Base-by-base conservation (phyloP, 2,329 filamentous ascomycete genomes). In the Aspergillus puulaauensis region DNA sequence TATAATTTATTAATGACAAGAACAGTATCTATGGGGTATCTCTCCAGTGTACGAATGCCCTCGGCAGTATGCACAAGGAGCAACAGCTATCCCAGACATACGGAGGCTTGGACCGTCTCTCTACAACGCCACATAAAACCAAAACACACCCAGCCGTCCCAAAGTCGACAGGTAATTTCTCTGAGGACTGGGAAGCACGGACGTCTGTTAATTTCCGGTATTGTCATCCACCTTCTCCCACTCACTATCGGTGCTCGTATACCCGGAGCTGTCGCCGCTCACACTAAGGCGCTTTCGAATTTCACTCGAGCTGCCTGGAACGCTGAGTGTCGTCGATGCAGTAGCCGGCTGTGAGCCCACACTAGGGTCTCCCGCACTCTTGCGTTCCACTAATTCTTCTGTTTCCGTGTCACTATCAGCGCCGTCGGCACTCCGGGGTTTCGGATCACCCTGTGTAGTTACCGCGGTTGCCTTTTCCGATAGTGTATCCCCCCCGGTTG, bases 181-280 rank as follows among this genome's bases (percentile, higher is more conserved):
- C 33, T 7, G 14, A 6, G 9, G 9, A 35, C 6, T 24, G 5
- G 23, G 7, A 24, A 24, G 7, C 23, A 35, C 3, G 33, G 33
- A 7, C 33, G 33, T n/a, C 41, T 43, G 47, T 45, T 48, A 52
- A 40, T 40, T 45, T 24, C 43, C 52, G 51, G 57, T 59, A 39
- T 39, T 65, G 24, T 68, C 67, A 21, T 90, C 91, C 4, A 98
- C 89, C 80, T 95, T 96, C 80, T 97, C 93, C 93, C 93, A 98
- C 77, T 98, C 93, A 70, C 93, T 93, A 77, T 98, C 93, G 4
- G 93, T 97, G 75, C 91, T 93, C 61, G 81, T 69, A 62, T 85
- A 82, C 11, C 81, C 82, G n/a, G 77, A 79, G 53, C 71, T 80
- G 53, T 81, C 80, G 56, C 80, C 80, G 11, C 77, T 73, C 56